Evolutionary conservation across 805 yeast species (phyloP).

Genomic region (Pichia membranifaciens): DNA sequence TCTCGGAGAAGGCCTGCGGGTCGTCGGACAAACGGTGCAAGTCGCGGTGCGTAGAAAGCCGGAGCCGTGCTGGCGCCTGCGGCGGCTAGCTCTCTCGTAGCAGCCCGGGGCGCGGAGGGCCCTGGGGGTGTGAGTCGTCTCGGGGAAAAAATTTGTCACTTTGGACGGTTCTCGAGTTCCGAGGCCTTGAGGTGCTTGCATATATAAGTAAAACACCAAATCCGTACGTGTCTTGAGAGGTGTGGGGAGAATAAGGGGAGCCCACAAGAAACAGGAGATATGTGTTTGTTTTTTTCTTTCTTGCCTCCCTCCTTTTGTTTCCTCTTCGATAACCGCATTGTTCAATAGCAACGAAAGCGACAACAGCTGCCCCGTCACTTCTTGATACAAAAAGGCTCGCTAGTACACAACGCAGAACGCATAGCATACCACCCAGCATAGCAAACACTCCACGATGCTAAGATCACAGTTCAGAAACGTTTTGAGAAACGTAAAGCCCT

Average conservation of each 20-base stretch:
- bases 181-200: too few species aligned
- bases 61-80: background rate
- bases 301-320: background rate
- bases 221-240: too few species aligned
- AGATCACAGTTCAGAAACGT: conserved; percentile 10
- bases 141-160: conserved; percentile 1
- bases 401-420: background rate
- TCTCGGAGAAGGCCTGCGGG: background rate
- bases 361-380: too few species aligned
- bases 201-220: too few species aligned
- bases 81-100: background rate
- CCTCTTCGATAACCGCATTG: background rate
- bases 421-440: background rate
- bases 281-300: background rate
- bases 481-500: background rate
- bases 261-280: too few species aligned
- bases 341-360: too few species aligned
- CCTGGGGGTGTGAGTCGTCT: background rate
- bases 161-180: background rate
- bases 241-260: too few species aligned
- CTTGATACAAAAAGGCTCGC: too few species aligned
- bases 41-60: background rate
- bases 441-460: conserved; percentile 9
- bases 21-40: background rate
- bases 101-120: background rate